phyloP scores from a whole-genome alignment of 2,329 filamentous ascomycete genomes.

The Metarhizium humberi region DNA sequence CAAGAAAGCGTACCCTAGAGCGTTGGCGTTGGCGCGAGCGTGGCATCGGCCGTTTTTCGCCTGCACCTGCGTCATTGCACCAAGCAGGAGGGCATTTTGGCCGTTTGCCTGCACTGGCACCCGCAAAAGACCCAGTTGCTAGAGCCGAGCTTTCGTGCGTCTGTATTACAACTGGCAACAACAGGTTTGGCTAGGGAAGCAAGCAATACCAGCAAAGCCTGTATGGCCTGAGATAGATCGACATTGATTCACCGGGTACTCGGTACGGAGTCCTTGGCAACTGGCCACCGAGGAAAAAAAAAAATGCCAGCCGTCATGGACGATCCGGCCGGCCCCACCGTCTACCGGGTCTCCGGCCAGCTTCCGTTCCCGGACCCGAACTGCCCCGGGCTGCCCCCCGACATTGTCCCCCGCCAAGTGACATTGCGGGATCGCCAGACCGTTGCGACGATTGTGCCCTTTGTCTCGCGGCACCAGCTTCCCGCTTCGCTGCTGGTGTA shows the following conservation, averaged over 20 bases:
- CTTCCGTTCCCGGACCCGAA: conserved; percentile 54
- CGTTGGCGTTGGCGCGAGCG: too few species aligned
- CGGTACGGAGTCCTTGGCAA: too few species aligned
- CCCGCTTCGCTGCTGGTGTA: conserved; percentile 66
- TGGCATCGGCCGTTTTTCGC: too few species aligned
- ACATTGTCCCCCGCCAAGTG: conserved; percentile 66
- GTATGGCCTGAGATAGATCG: background rate
- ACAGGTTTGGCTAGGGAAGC: background rate
- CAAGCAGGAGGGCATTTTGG: too few species aligned
- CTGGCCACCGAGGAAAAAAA: background rate
- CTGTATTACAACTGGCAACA: too few species aligned
- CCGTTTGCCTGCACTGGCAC: too few species aligned
- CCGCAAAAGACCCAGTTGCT: too few species aligned
- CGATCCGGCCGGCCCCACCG: conserved; percentile 61
- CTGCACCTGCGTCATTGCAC: too few species aligned
- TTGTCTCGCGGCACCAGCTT: conserved; percentile 68
- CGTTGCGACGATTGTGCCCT: conserved; percentile 73
- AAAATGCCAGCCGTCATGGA: conserved; percentile 70
- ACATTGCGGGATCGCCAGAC: conserved; percentile 78
- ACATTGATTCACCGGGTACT: background rate
- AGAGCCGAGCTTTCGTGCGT: too few species aligned
- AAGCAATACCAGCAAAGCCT: background rate
- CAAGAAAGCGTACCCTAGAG: too few species aligned
- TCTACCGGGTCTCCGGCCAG: conserved; percentile 60
- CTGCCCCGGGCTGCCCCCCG: conserved; percentile 54